These are phyloP conservation scores for Babesia sp. DNA, from an alignment of 169 alveolate genomes.

Conservation along the genomic window DNA sequence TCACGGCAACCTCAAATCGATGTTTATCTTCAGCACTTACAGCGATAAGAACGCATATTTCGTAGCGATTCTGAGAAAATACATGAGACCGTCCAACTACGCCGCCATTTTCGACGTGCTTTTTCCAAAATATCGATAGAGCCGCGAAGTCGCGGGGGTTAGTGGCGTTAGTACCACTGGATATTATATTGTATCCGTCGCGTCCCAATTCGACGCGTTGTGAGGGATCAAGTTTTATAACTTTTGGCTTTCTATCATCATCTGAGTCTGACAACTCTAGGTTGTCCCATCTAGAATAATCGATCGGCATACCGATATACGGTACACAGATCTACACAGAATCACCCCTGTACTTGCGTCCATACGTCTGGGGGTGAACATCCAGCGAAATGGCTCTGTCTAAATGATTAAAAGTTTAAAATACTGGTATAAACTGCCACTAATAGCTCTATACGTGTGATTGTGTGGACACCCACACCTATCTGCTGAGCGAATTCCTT, in stretches of 20 bases:
- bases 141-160: slow-evolving; percentile 3
- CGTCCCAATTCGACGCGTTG: slow-evolving; percentile 39
- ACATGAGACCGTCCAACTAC: slow-evolving; percentile 45
- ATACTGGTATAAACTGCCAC: no score
- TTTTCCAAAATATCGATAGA: slow-evolving; percentile 37
- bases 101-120: slow-evolving; percentile 42
- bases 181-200: slow-evolving; percentile 41
- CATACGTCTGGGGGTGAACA: background rate
- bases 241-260: slow-evolving; percentile 36
- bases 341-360: slow-evolving; percentile 3
- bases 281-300: slow-evolving; percentile 66
- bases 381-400: no score
- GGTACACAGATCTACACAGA: slow-evolving; percentile 19
- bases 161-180: background rate
- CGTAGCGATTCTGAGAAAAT: slow-evolving; percentile 50
- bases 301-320: slow-evolving; percentile 35
- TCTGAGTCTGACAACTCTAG: slow-evolving; percentile 62
- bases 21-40: background rate
- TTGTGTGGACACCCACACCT: slow-evolving; percentile 15
- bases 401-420: no score
- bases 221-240: slow-evolving; percentile 30
- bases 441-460: background rate
- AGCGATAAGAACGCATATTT: slow-evolving; percentile 19
- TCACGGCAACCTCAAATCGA: slow-evolving; percentile 10
- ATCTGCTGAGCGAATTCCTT: background rate